phyloP scores from a whole-genome alignment of 192 early-diverging fungal genomes.

The Coemansia sp. region DNA sequence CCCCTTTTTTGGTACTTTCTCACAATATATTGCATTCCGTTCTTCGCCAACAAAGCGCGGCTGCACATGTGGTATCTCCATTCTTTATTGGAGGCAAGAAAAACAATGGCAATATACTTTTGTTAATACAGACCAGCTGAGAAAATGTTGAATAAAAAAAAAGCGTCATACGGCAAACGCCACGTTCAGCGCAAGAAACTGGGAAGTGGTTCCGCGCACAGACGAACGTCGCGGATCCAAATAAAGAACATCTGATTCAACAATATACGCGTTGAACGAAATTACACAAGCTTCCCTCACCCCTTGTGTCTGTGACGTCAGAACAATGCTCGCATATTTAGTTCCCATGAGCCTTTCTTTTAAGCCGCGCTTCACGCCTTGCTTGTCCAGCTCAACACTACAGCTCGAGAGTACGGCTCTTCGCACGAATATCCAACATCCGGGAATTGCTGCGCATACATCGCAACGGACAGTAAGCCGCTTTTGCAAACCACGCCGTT shows the following conservation, averaged over 20 bases:
- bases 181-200: not conserved
- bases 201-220: not conserved
- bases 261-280: not conserved
- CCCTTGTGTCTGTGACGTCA: no score
- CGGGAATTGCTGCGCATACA: no score
- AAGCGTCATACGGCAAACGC: not conserved
- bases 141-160: not conserved
- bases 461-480: no score
- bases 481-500: no score
- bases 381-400: not conserved
- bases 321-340: not conserved
- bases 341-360: not conserved
- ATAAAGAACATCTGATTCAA: not conserved
- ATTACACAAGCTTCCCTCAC: no score
- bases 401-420: not conserved
- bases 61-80: not conserved
- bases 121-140: not conserved
- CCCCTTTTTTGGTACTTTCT: constrained; percentile 13
- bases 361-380: not conserved
- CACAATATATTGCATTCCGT: not conserved
- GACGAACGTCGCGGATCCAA: not conserved
- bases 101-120: not conserved
- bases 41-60: not conserved
- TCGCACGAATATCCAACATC: not conserved
- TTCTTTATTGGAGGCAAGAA: not conserved